Base-by-base conservation (phyloP, 2,329 filamentous ascomycete species). In the Aspergillus tanneri region DNA sequence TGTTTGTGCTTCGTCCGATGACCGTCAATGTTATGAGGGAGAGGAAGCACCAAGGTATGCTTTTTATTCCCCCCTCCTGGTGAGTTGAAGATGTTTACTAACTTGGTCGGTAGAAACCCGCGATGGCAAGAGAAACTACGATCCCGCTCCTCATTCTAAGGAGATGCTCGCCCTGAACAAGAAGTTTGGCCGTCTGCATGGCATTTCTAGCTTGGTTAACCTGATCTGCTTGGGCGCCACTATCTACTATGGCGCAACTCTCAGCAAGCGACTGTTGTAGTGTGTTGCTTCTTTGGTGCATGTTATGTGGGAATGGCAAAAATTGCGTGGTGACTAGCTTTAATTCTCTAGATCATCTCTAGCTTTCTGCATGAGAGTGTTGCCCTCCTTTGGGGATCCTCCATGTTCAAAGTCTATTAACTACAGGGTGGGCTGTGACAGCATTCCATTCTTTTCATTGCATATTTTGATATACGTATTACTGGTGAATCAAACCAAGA, bases 61-160 rank as follows among this genome's bases (percentile, higher is more conserved):
- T 28, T 43, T 19, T 43, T 12, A 11, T 16, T 27, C 5, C 9
- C 48, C n/a, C 21, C n/a, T 16, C 5, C 12, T 24, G n/a, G n/a
- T 8, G n/a, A 6, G 9, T 2, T 9, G 6, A 23, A 18, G 18
- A 24, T 19, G 5, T 4, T 7, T 18, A 23, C 19, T 44, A 6
- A 19, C 12, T 21, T 24, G 2, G n/a, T 37, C 37, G 12, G 4
- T 32, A 79, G 91, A 92, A 77, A 90, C 86, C 53, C 84, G 86
- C 61, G 92, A 96, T 66, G 90, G 90, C 46, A 96, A 95, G 79
- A 88, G 87, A 66, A 88, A 85, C 69, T 88, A 87, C 62, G 90
- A 95, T 55, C 74, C 81, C 43, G 80, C 84, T 1, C 88, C 90
- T 30, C 88, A 95, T 62, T 93, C 87, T 4, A 78, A 85, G 58